Percentiles rank a stretch among this genome's conserved stretches.
Conservation (phyloP, 768 basidiomycete genomes). For the Boletus rubropictus region DNA sequence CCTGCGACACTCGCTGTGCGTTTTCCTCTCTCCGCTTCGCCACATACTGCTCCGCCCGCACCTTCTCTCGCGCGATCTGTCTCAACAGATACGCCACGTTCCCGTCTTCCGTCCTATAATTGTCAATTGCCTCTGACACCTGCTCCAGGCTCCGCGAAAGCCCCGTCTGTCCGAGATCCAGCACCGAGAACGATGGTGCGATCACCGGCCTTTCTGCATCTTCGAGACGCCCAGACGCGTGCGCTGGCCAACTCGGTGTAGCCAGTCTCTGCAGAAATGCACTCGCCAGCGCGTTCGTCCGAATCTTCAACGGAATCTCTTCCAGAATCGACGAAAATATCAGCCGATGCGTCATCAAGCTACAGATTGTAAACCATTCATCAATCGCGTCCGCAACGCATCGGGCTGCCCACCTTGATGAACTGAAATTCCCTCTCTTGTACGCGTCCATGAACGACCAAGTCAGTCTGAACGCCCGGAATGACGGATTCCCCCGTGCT, state of each 20-base stretch:
- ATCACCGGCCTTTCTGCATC: constrained; percentile 38
- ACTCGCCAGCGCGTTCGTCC: constrained; percentile 72
- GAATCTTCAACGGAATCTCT: constrained; percentile 79
- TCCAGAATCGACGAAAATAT: constrained; percentile 84
- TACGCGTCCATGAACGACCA: constrained; percentile 74
- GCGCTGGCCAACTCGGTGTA: constrained; percentile 35
- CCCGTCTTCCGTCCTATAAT: constrained; percentile 84
- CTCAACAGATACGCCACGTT: constrained; percentile 85
- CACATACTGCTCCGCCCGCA: constrained; percentile 71
- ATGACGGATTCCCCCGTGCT: constrained; percentile 76
- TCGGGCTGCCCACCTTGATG: constrained; percentile 56
- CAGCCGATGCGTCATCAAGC: constrained; percentile 72
- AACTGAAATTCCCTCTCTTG: constrained; percentile 79
- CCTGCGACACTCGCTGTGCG: constrained; percentile 67
- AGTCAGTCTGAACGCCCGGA: constrained; percentile 85
- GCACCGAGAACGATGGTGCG: constrained; percentile 56
- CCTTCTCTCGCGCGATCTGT: constrained; percentile 82
- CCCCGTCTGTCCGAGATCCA: constrained; percentile 66
- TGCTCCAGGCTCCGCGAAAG: constrained; percentile 76
- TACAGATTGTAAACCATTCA: constrained; percentile 29
- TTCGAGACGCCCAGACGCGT: constrained; percentile 37
- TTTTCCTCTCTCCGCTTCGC: constrained; percentile 90
- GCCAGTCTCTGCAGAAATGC: constrained; percentile 70
- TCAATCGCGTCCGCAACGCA: background rate
- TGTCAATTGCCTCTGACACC: constrained; percentile 80